Evolutionary conservation across 129 eudicot genomes (phyloP).

Genomic region (Centaurea solstitialis): DNA sequence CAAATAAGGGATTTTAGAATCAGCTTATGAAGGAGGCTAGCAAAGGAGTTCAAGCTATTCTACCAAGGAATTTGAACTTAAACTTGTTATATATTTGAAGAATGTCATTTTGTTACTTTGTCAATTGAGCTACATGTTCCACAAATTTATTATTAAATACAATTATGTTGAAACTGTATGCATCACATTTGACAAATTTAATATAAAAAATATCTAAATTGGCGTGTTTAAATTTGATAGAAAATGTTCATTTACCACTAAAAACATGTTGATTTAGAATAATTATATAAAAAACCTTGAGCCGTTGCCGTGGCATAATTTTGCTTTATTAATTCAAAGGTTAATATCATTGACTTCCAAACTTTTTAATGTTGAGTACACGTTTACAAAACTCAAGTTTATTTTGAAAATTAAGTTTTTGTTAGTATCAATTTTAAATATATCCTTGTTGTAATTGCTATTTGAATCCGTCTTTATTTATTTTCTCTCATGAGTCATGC

Average conservation of each 20-base stretch:
- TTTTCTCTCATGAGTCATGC: no score
- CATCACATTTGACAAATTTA: not conserved
- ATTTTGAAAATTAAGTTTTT: not conserved
- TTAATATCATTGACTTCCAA: not conserved
- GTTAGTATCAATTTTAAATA: no score
- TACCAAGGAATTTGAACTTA: no score
- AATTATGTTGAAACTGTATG: not conserved
- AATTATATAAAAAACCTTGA: not conserved
- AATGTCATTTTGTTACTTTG: no score
- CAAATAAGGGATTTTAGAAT: no score
- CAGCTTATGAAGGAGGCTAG: no score
- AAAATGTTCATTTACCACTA: not conserved
- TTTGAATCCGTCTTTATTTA: no score
- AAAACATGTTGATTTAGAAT: not conserved
- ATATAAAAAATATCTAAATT: not conserved
- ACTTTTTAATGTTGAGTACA: not conserved
- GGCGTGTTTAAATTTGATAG: not conserved
- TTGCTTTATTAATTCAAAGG: not conserved
- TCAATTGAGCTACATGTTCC: no score
- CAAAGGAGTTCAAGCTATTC: no score
- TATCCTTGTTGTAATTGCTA: no score
- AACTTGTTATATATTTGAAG: no score
- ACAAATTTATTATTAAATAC: not conserved
- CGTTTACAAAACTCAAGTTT: not conserved
- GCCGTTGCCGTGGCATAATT: not conserved